phyloP scores from a whole-genome alignment of 306 rosid species.

The Cicer cuneatum region DNA sequence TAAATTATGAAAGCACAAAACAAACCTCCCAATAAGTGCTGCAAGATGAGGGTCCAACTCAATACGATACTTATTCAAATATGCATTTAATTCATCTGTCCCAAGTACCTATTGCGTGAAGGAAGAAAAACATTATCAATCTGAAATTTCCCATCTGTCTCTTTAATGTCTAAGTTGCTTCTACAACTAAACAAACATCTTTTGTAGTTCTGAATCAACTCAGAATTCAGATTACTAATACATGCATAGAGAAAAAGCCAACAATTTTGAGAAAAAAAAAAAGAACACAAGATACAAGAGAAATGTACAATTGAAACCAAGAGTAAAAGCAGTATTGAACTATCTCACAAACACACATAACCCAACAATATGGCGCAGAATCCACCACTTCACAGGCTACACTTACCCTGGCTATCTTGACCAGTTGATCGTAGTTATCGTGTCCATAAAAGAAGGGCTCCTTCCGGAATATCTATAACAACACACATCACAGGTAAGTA shows the following conservation, averaged over 20 bases:
- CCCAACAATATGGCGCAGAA: slow-evolving; percentile 30
- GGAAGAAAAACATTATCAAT: slow-evolving; percentile 36
- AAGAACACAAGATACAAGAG: neutral
- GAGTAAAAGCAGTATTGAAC: slow-evolving; percentile 22
- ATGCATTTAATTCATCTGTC: slow-evolving; percentile 77
- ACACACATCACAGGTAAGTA: slow-evolving; percentile 55
- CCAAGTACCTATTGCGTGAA: slow-evolving; percentile 75
- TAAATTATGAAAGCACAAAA: slow-evolving; percentile 24
- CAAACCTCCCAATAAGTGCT: slow-evolving; percentile 84
- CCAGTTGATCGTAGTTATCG: slow-evolving; percentile 90
- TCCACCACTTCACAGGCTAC: slow-evolving; percentile 1
- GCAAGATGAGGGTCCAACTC: slow-evolving; percentile 90
- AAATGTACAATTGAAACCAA: neutral
- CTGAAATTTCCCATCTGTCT: slow-evolving; percentile 22
- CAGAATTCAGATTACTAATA: slow-evolving; percentile 11
- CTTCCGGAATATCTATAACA: slow-evolving; percentile 87
- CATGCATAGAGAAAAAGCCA: slow-evolving; percentile 19
- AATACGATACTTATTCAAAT: slow-evolving; percentile 75
- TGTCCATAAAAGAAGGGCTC: slow-evolving; percentile 98
- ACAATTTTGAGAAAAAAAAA: neutral
- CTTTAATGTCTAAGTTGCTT: slow-evolving; percentile 24
- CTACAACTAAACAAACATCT: slow-evolving; percentile 16
- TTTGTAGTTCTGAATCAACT: slow-evolving; percentile 17
- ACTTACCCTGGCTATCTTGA: slow-evolving; percentile 87
- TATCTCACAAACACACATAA: slow-evolving; percentile 23